Evolutionary conservation across 208 protist species (phyloP).

Genomic region (Wallacemonas rigidus): DNA sequence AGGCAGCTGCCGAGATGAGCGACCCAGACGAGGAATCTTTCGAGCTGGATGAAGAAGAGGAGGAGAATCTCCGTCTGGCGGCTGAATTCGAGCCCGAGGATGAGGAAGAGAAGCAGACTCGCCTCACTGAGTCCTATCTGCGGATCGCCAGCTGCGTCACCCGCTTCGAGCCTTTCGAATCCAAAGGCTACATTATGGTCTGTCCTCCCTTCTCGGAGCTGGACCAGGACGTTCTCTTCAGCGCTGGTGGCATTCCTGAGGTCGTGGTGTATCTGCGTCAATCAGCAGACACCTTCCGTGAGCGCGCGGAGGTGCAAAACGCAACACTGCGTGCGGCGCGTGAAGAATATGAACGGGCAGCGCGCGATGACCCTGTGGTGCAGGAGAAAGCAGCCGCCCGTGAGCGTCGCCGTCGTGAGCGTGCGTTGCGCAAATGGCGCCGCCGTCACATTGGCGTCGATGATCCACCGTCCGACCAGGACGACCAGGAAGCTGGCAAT

Average conservation of each 20-base stretch:
- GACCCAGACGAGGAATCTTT: constrained; percentile 56
- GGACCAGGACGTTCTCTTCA: constrained; percentile 79
- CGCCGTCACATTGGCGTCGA: constrained; percentile 88
- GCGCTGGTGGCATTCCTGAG: constrained; percentile 72
- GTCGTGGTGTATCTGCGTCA: constrained; percentile 67
- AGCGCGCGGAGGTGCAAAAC: constrained; percentile 25
- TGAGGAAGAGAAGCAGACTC: constrained; percentile 72
- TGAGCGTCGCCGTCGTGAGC: constrained; percentile 40
- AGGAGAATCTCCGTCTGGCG: constrained; percentile 63
- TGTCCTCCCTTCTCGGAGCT: constrained; percentile 73
- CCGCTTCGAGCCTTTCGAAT: constrained; percentile 87
- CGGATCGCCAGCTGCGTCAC: constrained; percentile 81
- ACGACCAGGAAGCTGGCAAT: constrained; percentile 7
- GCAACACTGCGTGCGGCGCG: neutral
- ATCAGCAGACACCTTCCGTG: constrained; percentile 45
- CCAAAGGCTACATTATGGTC: constrained; percentile 86
- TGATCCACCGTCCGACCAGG: constrained; percentile 45
- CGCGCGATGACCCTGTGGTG: neutral
- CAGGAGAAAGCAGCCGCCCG: constrained; percentile 13
- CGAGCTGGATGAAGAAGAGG: constrained; percentile 66
- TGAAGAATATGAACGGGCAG: neutral
- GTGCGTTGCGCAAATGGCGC: constrained; percentile 74
- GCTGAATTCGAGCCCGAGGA: constrained; percentile 90
- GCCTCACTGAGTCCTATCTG: constrained; percentile 82
- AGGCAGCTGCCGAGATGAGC: constrained; percentile 34